Base-by-base conservation (phyloP, 768 basidiomycete genomes). In the Kwoniella sp. region DNA sequence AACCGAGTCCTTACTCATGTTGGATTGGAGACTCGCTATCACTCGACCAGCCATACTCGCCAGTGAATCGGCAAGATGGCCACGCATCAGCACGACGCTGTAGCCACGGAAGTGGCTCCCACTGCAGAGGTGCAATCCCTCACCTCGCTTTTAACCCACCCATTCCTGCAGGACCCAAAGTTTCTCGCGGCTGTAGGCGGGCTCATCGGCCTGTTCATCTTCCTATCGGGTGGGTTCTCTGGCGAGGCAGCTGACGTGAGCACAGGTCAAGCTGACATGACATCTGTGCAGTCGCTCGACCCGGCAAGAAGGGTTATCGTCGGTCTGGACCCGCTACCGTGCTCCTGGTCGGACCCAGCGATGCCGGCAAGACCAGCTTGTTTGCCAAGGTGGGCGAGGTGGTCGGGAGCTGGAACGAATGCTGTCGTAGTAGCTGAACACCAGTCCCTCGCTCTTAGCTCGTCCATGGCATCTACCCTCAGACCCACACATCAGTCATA, bases 291-390 rank as follows among this genome's bases (percentile, higher is more conserved):
- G 59, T 58, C 14, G 45, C 58, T 28, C 53, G 60, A 22, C 25
- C 45, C 17, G 49, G 49, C 7, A 53, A 39, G 37, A 57, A 45
- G 17, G 15, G 25, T 22, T 25, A 51, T 22, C 34, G 62, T 19
- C 8, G 64, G 26, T 50, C 31, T 15, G 65, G 63, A 5, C 53
- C 60, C 2, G 50, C 68, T 0, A 65, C 52, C 2, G 62, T 67
- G 0, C 45, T 70, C 4, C 63, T 73, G 5, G 57, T 69, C 8
- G 71, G 71, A 19, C 67, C 69, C 3, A 55, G 59, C 14, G 68
- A 68, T 45, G 51, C 53, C 7, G 71, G 71, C n/a, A 73, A 73
- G 50, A 73, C 71, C 0, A 44, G 69, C 28, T 47, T 73, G 11
- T 73, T 73, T 40, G 56, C 69, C 9, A 69, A 69, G 39, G 71